These are phyloP conservation scores for Podaxis sp. DNA, from an alignment of 768 basidiomycete species.

Conservation along the genomic window DNA sequence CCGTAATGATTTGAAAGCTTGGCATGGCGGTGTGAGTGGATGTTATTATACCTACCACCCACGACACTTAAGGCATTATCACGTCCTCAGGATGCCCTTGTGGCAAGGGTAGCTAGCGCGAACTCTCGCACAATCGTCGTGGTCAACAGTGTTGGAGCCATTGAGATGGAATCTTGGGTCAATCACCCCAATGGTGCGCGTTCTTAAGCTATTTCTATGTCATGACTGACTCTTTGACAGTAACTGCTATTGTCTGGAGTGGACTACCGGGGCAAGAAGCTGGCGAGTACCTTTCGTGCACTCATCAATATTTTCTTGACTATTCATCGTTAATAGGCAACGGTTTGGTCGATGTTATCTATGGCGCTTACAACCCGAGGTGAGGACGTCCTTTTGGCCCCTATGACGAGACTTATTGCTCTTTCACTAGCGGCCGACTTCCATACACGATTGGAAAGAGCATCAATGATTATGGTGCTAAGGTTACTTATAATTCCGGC, in stretches of 20 bases:
- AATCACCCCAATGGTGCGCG: conserved; percentile 46
- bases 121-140: conserved; percentile 65
- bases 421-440: conserved; percentile 35
- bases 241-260: conserved; percentile 35
- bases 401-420: not conserved
- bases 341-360: conserved; percentile 54
- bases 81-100: conserved; percentile 37
- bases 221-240: not conserved
- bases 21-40: conserved; percentile 44
- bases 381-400: conserved; percentile 18
- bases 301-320: not conserved
- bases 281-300: conserved; percentile 28
- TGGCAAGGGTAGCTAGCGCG: conserved; percentile 49
- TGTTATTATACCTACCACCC: not conserved
- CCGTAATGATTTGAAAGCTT: conserved; percentile 47
- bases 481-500: conserved; percentile 38
- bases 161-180: conserved; percentile 57
- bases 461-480: conserved; percentile 53
- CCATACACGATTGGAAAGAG: conserved; percentile 56
- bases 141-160: conserved; percentile 62
- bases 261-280: conserved; percentile 65
- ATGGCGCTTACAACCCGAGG: conserved; percentile 60
- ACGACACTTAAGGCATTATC: not conserved
- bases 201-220: not conserved
- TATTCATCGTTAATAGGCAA: conserved; percentile 39